phyloP scores from a whole-genome alignment of 1,284 basidiomycete genomes.

The Cerrena zonata region DNA sequence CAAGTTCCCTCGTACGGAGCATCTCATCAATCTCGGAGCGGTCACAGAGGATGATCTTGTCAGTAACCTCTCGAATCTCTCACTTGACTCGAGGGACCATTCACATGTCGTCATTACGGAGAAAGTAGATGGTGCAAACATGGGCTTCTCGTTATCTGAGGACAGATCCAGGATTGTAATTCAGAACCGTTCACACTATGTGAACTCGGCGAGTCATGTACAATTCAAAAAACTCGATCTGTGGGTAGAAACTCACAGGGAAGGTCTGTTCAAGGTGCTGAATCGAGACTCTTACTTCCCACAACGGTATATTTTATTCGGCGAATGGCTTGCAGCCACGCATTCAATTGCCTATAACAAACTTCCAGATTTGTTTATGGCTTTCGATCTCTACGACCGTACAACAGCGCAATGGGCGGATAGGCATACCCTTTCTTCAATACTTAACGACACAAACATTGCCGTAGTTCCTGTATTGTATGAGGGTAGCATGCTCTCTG shows the following conservation, averaged over 20 bases:
- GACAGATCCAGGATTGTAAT: conserved; percentile 43
- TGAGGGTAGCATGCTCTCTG: conserved; percentile 35
- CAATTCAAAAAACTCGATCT: conserved; percentile 53
- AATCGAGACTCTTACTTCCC: conserved; percentile 46
- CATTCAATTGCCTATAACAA: conserved; percentile 53
- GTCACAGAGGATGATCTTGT: conserved; percentile 49
- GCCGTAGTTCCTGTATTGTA: conserved; percentile 40
- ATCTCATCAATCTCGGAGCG: conserved; percentile 53
- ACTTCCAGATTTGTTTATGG: conserved; percentile 51
- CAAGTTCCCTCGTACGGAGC: conserved; percentile 60
- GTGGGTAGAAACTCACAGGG: conserved; percentile 47
- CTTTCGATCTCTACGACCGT: conserved; percentile 58
- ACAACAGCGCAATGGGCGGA: conserved; percentile 37
- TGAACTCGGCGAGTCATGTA: conserved; percentile 46
- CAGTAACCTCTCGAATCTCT: conserved; percentile 6
- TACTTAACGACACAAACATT: conserved; percentile 38
- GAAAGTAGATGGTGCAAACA: conserved; percentile 63
- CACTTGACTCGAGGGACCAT: neutral
- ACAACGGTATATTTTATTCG: conserved; percentile 54
- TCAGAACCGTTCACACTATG: conserved; percentile 62
- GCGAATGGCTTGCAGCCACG: conserved; percentile 59
- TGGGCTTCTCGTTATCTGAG: conserved; percentile 54
- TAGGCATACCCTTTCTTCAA: conserved; percentile 29
- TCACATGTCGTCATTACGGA: conserved; percentile 48
- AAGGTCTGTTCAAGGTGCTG: conserved; percentile 40